phyloP scores from a whole-genome alignment of 2,329 filamentous ascomycete species.

The Aspergillus sp. region DNA sequence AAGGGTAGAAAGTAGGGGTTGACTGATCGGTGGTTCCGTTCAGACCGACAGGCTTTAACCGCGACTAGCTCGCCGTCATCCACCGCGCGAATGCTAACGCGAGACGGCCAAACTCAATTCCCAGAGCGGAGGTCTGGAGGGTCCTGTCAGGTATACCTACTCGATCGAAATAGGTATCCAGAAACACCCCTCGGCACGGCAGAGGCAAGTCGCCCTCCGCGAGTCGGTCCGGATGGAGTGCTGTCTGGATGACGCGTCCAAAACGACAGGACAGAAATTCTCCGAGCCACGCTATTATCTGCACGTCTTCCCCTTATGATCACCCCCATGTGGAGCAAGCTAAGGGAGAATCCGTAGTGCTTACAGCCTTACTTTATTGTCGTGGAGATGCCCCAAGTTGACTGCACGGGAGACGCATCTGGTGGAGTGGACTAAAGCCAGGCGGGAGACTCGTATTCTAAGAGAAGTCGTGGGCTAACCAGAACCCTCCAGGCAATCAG shows the following conservation, averaged over 20 bases:
- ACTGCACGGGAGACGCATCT: neutral
- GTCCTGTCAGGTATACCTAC: neutral
- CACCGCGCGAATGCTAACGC: neutral
- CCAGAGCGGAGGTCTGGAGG: neutral
- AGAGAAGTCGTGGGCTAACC: no score
- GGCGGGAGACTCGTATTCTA: no score
- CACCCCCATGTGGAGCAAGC: neutral
- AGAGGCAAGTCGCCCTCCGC: neutral
- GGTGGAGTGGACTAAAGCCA: no score
- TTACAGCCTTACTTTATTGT: neutral
- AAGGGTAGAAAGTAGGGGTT: no score
- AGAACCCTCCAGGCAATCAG: no score
- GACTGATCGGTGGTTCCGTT: neutral
- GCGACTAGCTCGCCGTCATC: neutral
- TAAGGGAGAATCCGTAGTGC: neutral
- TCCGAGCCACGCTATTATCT: slow-evolving; percentile 9
- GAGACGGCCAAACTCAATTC: neutral
- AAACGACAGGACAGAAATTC: slow-evolving; percentile 3
- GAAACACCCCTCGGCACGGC: neutral
- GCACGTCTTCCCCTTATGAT: neutral
- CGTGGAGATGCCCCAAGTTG: neutral
- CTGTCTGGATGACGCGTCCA: neutral
- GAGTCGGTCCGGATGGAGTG: neutral
- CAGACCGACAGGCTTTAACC: neutral
- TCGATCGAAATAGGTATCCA: neutral